phyloP scores from a whole-genome alignment of 1,139 yeast species.

The Scheffersomyces lignicola region DNA sequence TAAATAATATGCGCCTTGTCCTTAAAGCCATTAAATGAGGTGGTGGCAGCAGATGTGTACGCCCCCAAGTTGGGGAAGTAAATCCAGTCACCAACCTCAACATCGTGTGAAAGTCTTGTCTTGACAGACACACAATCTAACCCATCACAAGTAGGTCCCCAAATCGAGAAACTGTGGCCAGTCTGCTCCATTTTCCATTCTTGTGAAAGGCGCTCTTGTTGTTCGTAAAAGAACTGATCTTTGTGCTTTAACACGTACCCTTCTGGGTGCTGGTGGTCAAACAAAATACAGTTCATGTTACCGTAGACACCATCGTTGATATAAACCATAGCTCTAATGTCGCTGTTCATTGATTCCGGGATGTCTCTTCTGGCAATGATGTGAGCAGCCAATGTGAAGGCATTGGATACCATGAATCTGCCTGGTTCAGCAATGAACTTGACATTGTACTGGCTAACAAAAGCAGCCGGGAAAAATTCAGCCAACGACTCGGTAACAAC shows the following conservation, averaged over 20 bases:
- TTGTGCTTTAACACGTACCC: conserved; percentile 65
- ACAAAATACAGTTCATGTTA: conserved; percentile 88
- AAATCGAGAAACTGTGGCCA: conserved; percentile 59
- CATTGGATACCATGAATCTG: conserved; percentile 81
- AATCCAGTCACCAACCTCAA: conserved; percentile 89
- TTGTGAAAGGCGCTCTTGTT: no score
- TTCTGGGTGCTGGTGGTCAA: conserved; percentile 83
- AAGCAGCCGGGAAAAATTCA: conserved; percentile 53
- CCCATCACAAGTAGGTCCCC: conserved; percentile 99
- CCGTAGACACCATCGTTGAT: conserved; percentile 96
- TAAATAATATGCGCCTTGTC: conserved; percentile 60
- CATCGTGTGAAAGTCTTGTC: conserved; percentile 54
- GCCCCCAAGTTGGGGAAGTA: conserved; percentile 87
- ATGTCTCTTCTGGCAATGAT: conserved; percentile 77
- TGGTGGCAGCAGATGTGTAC: conserved; percentile 89
- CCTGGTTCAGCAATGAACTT: conserved; percentile 92
- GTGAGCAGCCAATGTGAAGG: conserved; percentile 82
- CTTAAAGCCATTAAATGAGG: conserved; percentile 84
- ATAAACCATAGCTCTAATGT: conserved; percentile 53
- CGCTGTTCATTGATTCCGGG: conserved; percentile 16
- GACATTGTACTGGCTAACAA: conserved; percentile 33
- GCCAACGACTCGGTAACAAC: conserved; percentile 60
- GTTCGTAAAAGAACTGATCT: conserved; percentile 48
- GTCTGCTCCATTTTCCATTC: conserved; percentile 14
- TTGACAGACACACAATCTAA: conserved; percentile 74